A percentile compares a stretch with the other conserved stretches of the same genome.
Conservation (phyloP, 768 basidiomycete genomes). For the Pisolithus orientalis region DNA sequence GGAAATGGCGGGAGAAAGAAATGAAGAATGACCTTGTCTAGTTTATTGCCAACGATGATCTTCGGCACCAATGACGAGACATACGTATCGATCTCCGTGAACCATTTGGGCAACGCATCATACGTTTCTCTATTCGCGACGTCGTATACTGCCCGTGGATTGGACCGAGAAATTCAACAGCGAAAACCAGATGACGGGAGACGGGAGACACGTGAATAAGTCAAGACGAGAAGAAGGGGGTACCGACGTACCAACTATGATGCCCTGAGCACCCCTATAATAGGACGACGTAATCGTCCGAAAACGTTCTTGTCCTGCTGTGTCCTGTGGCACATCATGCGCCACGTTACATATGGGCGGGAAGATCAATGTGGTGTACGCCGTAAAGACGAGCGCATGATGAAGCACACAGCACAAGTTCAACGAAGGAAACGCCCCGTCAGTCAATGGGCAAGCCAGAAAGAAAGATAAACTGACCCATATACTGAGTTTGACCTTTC, state of each 20-base stretch:
- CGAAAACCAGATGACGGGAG: no score
- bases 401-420: background rate
- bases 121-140: constrained; percentile 90
- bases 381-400: background rate
- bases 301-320: constrained; percentile 95
- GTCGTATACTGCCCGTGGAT: constrained; percentile 70
- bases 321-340: constrained; percentile 53
- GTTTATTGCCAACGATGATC: constrained; percentile 92
- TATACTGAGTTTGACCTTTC: constrained; percentile 88
- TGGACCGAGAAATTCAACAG: no score
- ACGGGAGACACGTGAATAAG: background rate
- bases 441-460: background rate
- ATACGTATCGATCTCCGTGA: constrained; percentile 89
- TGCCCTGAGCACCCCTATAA: constrained; percentile 83
- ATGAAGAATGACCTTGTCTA: constrained; percentile 64
- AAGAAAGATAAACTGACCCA: constrained; percentile 61
- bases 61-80: constrained; percentile 81
- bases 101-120: constrained; percentile 92
- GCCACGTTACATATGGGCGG: background rate
- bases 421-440: background rate
- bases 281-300: constrained; percentile 93
- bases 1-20: background rate
- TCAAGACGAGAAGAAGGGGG: no score
- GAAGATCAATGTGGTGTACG: background rate
- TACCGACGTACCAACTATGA: constrained; percentile 55